phyloP scores from a whole-genome alignment of 2,329 filamentous ascomycete species.

The Pyrenophora teres region DNA sequence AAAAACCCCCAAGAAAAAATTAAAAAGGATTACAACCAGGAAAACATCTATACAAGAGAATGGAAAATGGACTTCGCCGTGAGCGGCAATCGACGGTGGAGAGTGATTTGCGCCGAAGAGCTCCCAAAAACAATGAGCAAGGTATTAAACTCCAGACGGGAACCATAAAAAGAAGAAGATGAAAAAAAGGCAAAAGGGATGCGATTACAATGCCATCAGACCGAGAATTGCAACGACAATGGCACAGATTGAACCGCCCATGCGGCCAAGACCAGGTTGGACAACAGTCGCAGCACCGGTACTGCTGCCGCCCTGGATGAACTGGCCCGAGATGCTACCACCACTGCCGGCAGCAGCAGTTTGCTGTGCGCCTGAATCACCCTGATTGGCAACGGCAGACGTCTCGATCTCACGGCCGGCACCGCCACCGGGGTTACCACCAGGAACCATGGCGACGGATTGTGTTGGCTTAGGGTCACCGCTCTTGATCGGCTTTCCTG shows the following conservation, averaged over 20 bases:
- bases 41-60: too few relatives aligned
- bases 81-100: too few relatives aligned
- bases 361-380: background rate
- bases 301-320: constrained; percentile 29
- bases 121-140: background rate
- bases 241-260: constrained; percentile 42
- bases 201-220: constrained; percentile 35
- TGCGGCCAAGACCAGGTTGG: constrained; percentile 31
- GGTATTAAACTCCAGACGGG: too few relatives aligned
- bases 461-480: constrained; percentile 33
- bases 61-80: too few relatives aligned
- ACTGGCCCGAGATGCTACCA: constrained; percentile 11
- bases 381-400: too few relatives aligned
- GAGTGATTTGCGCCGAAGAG: background rate
- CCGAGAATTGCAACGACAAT: constrained; percentile 41
- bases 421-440: constrained; percentile 58
- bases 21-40: too few relatives aligned
- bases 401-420: constrained; percentile 49
- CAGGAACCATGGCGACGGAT: constrained; percentile 58
- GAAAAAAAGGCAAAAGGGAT: background rate
- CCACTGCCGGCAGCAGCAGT: constrained; percentile 6
- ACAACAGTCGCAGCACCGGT: constrained; percentile 24
- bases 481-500: constrained; percentile 51
- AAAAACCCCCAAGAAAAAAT: too few relatives aligned
- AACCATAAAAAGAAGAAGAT: too few relatives aligned